Conservation (phyloP, 1,284 basidiomycete genomes). For the Stereum hirsutum region DNA sequence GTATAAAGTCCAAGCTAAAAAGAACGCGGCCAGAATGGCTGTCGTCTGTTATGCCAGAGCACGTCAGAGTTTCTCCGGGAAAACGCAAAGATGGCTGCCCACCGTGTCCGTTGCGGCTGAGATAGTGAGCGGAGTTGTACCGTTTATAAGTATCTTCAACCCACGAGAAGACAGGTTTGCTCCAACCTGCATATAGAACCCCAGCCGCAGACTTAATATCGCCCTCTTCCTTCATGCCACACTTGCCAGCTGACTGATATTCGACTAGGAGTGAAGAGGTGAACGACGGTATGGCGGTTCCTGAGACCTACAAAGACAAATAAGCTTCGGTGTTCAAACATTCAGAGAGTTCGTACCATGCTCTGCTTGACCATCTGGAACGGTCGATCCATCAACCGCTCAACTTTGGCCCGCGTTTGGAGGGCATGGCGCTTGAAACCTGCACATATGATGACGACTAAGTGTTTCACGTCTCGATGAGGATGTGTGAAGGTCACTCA, state of each 20-base stretch:
- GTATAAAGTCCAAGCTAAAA: slow-evolving; percentile 19
- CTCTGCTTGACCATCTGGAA: slow-evolving; percentile 42
- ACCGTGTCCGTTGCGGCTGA: slow-evolving; percentile 26
- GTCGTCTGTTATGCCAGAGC: slow-evolving; percentile 7
- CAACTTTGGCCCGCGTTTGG: slow-evolving; percentile 23
- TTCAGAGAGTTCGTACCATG: slow-evolving; percentile 26
- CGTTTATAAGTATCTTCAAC: slow-evolving; percentile 7
- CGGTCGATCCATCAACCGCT: slow-evolving; percentile 37
- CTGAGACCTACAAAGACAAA: slow-evolving; percentile 24
- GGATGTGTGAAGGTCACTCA: too few species aligned
- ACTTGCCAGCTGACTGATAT: slow-evolving; percentile 4
- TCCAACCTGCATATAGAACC: slow-evolving; percentile 34
- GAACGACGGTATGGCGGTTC: slow-evolving; percentile 39
- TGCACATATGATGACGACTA: too few species aligned
- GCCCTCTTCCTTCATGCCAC: slow-evolving; percentile 28
- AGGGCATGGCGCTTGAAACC: slow-evolving; percentile 44
- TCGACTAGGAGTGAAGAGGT: slow-evolving; percentile 36
- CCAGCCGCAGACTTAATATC: slow-evolving; percentile 50
- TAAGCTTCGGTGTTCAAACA: too few species aligned
- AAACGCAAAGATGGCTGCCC: slow-evolving; percentile 1
- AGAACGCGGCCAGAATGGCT: slow-evolving; percentile 12
- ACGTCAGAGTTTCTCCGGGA: slow-evolving; percentile 2
- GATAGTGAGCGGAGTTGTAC: neutral
- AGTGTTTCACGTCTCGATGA: too few species aligned
- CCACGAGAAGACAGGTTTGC: slow-evolving; percentile 13